Evolutionary conservation across 495 filamentous ascomycete species (phyloP).

Genomic region (Penicillium pancosmium): DNA sequence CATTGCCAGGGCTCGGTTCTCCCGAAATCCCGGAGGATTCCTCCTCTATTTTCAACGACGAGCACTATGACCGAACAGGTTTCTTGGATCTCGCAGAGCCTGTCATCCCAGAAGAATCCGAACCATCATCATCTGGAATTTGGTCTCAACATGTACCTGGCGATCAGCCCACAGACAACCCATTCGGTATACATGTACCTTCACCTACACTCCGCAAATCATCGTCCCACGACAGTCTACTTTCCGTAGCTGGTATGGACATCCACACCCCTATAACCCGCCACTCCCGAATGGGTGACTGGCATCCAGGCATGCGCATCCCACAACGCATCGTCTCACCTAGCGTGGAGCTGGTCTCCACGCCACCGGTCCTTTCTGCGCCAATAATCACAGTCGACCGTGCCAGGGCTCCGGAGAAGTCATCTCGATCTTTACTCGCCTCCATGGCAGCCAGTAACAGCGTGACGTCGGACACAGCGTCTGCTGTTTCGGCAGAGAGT

Average conservation of each 20-base stretch:
- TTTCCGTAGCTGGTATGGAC: conserved; percentile 55
- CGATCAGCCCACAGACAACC: conserved; percentile 10
- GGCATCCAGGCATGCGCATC: conserved; percentile 33
- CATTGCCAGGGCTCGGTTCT: conserved; percentile 36
- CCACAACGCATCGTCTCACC: conserved; percentile 43
- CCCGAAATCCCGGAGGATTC: conserved; percentile 18
- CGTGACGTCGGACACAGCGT: conserved; percentile 21
- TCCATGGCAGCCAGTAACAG: conserved; percentile 38
- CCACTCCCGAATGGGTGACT: conserved; percentile 38
- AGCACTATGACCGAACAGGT: conserved; percentile 23
- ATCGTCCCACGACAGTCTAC: conserved; percentile 53
- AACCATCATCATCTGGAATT: conserved; percentile 25
- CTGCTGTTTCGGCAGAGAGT: conserved; percentile 28
- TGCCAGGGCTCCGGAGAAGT: conserved; percentile 27
- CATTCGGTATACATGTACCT: conserved; percentile 21
- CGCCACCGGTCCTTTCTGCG: conserved; percentile 48
- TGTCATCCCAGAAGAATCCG: conserved; percentile 48
- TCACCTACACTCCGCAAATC: conserved; percentile 39
- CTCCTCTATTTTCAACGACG: conserved; percentile 24
- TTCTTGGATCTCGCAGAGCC: conserved; percentile 28
- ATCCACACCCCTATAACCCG: conserved; percentile 47
- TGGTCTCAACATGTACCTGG: conserved; percentile 13
- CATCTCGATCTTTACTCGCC: conserved; percentile 41
- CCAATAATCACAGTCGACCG: conserved; percentile 45
- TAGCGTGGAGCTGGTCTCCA: conserved; percentile 38